phyloP scores from a whole-genome alignment of 495 filamentous ascomycete species.

The Aspergillus egyptiacus region DNA sequence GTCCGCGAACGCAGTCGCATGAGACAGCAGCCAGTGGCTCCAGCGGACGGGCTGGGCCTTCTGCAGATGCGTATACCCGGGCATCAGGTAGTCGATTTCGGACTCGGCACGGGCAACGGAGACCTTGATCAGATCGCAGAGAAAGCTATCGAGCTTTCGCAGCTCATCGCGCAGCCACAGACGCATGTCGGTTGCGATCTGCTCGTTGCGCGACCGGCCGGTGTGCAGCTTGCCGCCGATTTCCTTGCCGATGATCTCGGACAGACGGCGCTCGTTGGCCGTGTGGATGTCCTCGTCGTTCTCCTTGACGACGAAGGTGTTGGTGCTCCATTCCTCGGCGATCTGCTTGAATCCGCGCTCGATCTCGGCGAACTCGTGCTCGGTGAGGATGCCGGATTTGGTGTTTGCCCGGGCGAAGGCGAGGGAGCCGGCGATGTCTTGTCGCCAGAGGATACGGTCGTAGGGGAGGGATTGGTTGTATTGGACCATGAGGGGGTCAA shows the following conservation, averaged over 20 bases:
- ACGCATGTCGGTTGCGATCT: conserved; percentile 89
- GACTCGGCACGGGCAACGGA: conserved; percentile 67
- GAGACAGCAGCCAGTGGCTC: conserved; percentile 80
- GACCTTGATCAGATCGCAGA: conserved; percentile 66
- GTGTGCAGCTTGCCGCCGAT: conserved; percentile 92
- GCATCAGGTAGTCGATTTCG: conserved; percentile 63
- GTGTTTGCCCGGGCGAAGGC: conserved; percentile 84
- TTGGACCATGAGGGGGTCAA: conserved; percentile 82
- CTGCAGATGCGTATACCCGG: conserved; percentile 84
- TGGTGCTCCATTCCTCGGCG: conserved; percentile 64
- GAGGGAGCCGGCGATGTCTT: conserved; percentile 76
- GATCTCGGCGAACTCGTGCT: conserved; percentile 69
- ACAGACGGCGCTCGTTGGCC: conserved; percentile 84
- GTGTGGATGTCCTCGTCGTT: conserved; percentile 74
- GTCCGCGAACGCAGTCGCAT: conserved; percentile 66
- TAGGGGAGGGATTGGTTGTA: conserved; percentile 87
- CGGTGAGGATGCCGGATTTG: conserved; percentile 67
- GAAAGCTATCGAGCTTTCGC: conserved; percentile 59
- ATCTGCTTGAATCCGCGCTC: conserved; percentile 68
- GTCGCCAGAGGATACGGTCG: conserved; percentile 74
- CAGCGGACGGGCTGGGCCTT: conserved; percentile 86
- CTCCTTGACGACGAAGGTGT: conserved; percentile 40
- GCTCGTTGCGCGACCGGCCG: conserved; percentile 86
- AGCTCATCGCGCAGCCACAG: conserved; percentile 83
- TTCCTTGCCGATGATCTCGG: conserved; percentile 82